Conservation (phyloP, 2,329 filamentous ascomycete species). For the Fusarium papillatum region DNA sequence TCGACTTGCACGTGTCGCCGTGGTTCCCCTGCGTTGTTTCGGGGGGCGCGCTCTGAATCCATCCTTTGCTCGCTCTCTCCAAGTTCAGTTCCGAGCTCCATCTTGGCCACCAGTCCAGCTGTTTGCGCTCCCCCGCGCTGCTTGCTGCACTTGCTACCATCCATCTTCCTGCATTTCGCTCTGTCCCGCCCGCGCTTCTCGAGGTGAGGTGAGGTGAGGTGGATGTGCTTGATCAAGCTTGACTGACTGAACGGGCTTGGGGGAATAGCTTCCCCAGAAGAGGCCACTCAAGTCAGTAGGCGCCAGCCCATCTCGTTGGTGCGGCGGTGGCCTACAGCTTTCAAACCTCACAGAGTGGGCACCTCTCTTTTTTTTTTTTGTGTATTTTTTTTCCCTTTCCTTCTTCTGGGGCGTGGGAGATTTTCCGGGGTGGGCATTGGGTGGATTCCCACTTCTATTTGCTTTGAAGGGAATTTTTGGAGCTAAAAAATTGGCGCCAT, state of each 20-base stretch:
- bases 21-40: slow-evolving; percentile 24
- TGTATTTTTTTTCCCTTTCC: slow-evolving; percentile 31
- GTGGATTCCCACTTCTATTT: slow-evolving; percentile 14
- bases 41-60: background rate
- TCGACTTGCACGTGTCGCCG: slow-evolving; percentile 25
- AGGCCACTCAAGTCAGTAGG: slow-evolving; percentile 1
- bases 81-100: background rate
- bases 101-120: background rate
- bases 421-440: slow-evolving; percentile 45
- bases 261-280: slow-evolving; percentile 5
- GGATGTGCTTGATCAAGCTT: background rate
- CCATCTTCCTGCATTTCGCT: background rate
- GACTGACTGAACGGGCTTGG: background rate
- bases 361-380: slow-evolving; percentile 9
- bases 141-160: background rate
- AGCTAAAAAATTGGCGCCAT: slow-evolving; percentile 52
- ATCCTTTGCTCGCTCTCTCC: background rate
- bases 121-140: background rate
- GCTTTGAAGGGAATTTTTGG: slow-evolving; percentile 46
- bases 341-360: slow-evolving; percentile 19
- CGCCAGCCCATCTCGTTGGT: slow-evolving; percentile 12
- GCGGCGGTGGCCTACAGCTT: slow-evolving; percentile 3
- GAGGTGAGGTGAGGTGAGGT: background rate
- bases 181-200: background rate
- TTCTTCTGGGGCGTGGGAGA: slow-evolving; percentile 33